phyloP scores from a whole-genome alignment of 495 filamentous ascomycete genomes.

The Tetracladium marchalianum region DNA sequence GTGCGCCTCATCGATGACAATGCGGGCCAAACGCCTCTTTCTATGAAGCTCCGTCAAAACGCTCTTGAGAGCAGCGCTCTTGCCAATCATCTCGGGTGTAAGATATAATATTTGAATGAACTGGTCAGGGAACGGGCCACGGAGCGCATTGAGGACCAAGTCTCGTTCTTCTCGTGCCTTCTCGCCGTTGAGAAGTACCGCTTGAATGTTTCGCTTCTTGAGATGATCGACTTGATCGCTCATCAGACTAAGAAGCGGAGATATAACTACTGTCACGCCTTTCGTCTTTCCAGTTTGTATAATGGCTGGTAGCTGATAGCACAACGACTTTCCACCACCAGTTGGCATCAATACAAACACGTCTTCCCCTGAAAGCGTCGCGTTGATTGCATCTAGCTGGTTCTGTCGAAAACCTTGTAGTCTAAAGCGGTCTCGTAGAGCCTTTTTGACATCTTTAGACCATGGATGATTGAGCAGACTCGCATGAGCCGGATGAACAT shows the following conservation, averaged over 20 bases:
- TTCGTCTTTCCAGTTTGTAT: slow-evolving; percentile 69
- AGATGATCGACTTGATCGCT: slow-evolving; percentile 87
- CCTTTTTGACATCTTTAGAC: slow-evolving; percentile 76
- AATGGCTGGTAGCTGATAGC: slow-evolving; percentile 89
- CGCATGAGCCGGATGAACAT: slow-evolving; percentile 16
- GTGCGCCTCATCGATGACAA: slow-evolving; percentile 97
- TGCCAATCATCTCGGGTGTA: slow-evolving; percentile 92
- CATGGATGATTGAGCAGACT: slow-evolving; percentile 49
- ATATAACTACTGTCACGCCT: slow-evolving; percentile 87
- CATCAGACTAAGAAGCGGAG: slow-evolving; percentile 93
- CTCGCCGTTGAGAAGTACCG: slow-evolving; percentile 71
- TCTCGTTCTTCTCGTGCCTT: slow-evolving; percentile 41
- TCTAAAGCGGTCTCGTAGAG: slow-evolving; percentile 69
- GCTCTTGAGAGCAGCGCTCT: slow-evolving; percentile 52
- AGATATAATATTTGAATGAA: slow-evolving; percentile 81
- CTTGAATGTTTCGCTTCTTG: slow-evolving; percentile 60
- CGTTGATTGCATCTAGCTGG: slow-evolving; percentile 92
- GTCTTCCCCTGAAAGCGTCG: slow-evolving; percentile 77
- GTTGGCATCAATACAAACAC: slow-evolving; percentile 96
- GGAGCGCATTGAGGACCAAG: slow-evolving; percentile 49
- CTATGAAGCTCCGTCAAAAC: slow-evolving; percentile 52
- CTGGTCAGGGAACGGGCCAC: slow-evolving; percentile 52
- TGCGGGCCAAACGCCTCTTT: slow-evolving; percentile 63
- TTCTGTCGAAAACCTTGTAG: slow-evolving; percentile 80
- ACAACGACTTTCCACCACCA: slow-evolving; percentile 91